Evolutionary conservation across 2,329 filamentous ascomycete species (phyloP).

Genomic region (Sporothrix pallida): DNA sequence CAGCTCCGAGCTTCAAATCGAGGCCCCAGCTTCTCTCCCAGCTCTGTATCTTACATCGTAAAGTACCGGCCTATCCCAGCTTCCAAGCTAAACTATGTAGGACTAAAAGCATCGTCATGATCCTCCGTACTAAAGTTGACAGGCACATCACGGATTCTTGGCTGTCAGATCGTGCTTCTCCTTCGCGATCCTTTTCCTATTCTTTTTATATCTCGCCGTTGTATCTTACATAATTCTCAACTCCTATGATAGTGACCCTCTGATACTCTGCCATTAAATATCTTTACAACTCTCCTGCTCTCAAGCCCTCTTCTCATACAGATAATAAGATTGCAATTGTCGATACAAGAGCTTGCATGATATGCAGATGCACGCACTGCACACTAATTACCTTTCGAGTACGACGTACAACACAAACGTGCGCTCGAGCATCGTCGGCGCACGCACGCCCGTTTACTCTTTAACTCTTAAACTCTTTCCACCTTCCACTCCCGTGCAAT

Average conservation of each 20-base stretch:
- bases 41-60: background rate
- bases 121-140: too few species aligned
- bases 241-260: background rate
- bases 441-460: background rate
- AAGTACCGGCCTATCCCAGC: background rate
- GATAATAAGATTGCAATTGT: background rate
- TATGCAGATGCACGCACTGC: conserved; percentile 5
- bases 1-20: background rate
- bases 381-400: background rate
- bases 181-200: too few species aligned
- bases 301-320: background rate
- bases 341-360: conserved; percentile 19
- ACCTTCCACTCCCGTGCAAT: background rate
- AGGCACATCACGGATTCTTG: too few species aligned
- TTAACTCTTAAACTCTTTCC: too few species aligned
- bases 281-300: background rate
- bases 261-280: background rate
- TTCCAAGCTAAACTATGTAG: background rate
- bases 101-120: too few species aligned
- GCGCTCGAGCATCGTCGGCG: conserved; percentile 14
- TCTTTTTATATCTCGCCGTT: too few species aligned
- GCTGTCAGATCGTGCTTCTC: too few species aligned
- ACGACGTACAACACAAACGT: background rate
- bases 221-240: too few species aligned
- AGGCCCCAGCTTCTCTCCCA: background rate